Conservation (phyloP, 192 early-diverging fungal genomes). For the Podila verticillata region DNA sequence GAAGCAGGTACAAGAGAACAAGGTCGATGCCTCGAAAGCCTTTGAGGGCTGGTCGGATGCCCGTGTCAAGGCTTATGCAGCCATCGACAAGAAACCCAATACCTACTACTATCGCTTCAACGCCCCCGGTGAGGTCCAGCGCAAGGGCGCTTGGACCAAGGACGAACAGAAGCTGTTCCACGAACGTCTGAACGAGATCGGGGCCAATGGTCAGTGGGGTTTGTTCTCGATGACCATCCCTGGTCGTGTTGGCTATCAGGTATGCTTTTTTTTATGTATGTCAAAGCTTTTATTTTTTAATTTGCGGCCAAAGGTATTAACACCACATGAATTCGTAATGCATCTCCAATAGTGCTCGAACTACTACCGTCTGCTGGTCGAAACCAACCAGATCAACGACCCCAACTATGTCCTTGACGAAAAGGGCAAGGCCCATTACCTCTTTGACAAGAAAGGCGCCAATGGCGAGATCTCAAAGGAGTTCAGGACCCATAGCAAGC, state of each 20-base stretch:
- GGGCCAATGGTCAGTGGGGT: slow-evolving; percentile 97
- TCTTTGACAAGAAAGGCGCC: slow-evolving; percentile 87
- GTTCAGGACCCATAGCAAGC: slow-evolving; percentile 82
- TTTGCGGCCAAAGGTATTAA: neutral
- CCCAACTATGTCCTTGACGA: slow-evolving; percentile 93
- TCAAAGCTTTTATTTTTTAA: neutral
- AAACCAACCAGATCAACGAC: slow-evolving; percentile 88
- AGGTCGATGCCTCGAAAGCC: slow-evolving; percentile 81
- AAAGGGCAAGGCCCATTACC: slow-evolving; percentile 90
- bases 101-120: slow-evolving; percentile 99
- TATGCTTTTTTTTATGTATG: slow-evolving; percentile 22
- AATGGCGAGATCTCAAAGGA: slow-evolving; percentile 83
- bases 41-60: slow-evolving; percentile 98
- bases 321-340: neutral
- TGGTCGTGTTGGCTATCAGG: slow-evolving; percentile 96
- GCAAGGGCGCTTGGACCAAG: slow-evolving; percentile 89
- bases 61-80: slow-evolving; percentile 91
- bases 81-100: slow-evolving; percentile 95
- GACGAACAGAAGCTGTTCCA: slow-evolving; percentile 91
- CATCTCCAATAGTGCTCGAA: slow-evolving; percentile 81
- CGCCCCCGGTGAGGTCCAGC: slow-evolving; percentile 94
- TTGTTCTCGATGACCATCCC: slow-evolving; percentile 96
- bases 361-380: slow-evolving; percentile 92
- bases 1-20: slow-evolving; percentile 84
- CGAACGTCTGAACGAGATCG: slow-evolving; percentile 83